Evolutionary conservation across 1,284 basidiomycete species (phyloP).

Genomic region (Sporisorium scitamineum): DNA sequence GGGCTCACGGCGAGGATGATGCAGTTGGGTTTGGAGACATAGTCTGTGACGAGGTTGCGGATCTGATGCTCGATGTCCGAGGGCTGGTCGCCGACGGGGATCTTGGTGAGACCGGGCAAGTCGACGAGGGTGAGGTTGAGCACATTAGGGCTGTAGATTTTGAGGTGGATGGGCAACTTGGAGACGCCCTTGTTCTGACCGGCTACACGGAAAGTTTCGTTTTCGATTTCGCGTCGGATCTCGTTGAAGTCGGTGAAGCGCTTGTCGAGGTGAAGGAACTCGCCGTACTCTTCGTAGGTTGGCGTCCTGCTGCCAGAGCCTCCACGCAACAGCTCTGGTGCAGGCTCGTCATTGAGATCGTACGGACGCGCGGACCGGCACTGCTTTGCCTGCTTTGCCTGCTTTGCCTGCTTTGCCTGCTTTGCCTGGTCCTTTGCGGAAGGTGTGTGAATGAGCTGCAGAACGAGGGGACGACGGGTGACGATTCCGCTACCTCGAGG

Average conservation of each 20-base stretch:
- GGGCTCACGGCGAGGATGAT: conserved; percentile 96
- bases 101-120: conserved; percentile 92
- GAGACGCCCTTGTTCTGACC: conserved; percentile 99
- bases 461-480: conserved; percentile 90
- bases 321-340: conserved; percentile 30
- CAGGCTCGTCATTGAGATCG: conserved; percentile 29
- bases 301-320: conserved; percentile 30
- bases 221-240: conserved; percentile 95
- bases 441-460: conserved; percentile 88
- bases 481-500: conserved; percentile 94
- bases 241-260: conserved; percentile 95
- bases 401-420: conserved; percentile 21
- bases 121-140: conserved; percentile 95
- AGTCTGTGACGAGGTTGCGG: conserved; percentile 90
- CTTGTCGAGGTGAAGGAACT: conserved; percentile 96
- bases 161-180: conserved; percentile 91
- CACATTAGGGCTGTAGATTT: conserved; percentile 95
- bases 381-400: conserved; percentile 24
- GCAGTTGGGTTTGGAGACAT: conserved; percentile 95
- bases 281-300: conserved; percentile 82
- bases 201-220: conserved; percentile 96
- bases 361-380: conserved; percentile 33
- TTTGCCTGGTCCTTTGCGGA: conserved; percentile 66
- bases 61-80: conserved; percentile 97
- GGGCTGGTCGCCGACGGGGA: conserved; percentile 74